Percentiles rank a stretch among this genome's conserved stretches.
phyloP scores from a whole-genome alignment of 495 filamentous ascomycete species.

The Neurospora sp. region DNA sequence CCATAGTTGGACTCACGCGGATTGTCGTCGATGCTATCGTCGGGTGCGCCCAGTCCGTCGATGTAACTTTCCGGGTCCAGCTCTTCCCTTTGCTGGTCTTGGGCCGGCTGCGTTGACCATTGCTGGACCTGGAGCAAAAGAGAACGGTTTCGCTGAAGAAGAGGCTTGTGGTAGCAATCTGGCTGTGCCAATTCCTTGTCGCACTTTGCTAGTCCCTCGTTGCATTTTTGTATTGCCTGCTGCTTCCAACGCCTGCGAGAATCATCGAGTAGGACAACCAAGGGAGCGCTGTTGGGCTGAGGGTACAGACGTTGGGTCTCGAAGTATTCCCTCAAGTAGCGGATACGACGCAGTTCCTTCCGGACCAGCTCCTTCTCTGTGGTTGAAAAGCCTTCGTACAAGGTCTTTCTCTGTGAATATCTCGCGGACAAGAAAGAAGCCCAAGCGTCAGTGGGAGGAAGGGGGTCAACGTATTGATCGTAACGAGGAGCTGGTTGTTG shows the following conservation, averaged over 20 bases:
- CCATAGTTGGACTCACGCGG: conserved; percentile 15
- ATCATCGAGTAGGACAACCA: conserved; percentile 9
- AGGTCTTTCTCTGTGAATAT: conserved; percentile 10
- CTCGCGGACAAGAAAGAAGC: conserved; percentile 14
- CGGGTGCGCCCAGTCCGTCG: conserved; percentile 6
- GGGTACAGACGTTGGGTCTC: conserved; percentile 8
- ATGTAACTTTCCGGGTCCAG: conserved; percentile 15
- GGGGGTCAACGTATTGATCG: conserved; percentile 17
- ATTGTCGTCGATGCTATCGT: conserved; percentile 16
- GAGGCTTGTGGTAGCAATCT: background rate
- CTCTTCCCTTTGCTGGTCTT: background rate
- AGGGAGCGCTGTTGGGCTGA: conserved; percentile 3
- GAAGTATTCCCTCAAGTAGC: conserved; percentile 15
- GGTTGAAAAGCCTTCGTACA: conserved; percentile 10
- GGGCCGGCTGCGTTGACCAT: conserved; percentile 10
- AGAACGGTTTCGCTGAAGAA: conserved; percentile 7
- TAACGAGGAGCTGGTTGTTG: background rate
- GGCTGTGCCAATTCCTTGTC: conserved; percentile 9
- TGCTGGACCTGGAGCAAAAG: conserved; percentile 14
- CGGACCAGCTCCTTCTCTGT: conserved; percentile 16
- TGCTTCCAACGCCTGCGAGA: conserved; percentile 13
- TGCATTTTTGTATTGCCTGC: conserved; percentile 1
- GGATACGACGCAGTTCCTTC: conserved; percentile 19
- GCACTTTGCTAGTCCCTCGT: conserved; percentile 6
- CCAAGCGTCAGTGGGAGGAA: conserved; percentile 15